Evolutionary conservation across 2,329 filamentous ascomycete species (phyloP).

Genomic region (Akanthomyces muscarius): DNA sequence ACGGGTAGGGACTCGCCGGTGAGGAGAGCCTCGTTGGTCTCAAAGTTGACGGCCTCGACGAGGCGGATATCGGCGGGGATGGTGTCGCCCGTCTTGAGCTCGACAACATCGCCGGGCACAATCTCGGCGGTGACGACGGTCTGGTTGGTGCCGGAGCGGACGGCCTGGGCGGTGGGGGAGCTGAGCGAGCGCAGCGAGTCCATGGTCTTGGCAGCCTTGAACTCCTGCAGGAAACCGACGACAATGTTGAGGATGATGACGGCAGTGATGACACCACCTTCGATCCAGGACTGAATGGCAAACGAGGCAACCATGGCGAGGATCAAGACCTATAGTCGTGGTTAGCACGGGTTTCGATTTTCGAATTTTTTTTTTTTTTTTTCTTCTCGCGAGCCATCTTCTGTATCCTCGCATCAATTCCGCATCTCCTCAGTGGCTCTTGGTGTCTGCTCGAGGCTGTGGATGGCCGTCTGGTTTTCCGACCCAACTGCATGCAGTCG

Average conservation of each 20-base stretch:
- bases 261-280: constrained; percentile 54
- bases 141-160: constrained; percentile 39
- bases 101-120: constrained; percentile 55
- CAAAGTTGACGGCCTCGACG: constrained; percentile 60
- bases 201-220: constrained; percentile 47
- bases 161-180: constrained; percentile 41
- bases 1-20: constrained; percentile 62
- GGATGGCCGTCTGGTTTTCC: background rate
- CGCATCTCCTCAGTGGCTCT: background rate
- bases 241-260: constrained; percentile 56
- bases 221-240: constrained; percentile 47
- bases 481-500: background rate
- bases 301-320: constrained; percentile 56
- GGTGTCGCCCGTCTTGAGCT: constrained; percentile 54
- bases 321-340: constrained; percentile 42
- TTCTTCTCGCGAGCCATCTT: background rate
- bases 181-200: constrained; percentile 42
- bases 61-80: constrained; percentile 57
- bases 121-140: constrained; percentile 40
- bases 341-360: constrained; percentile 2
- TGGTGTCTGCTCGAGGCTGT: background rate
- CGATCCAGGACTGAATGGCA: constrained; percentile 56
- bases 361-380: background rate
- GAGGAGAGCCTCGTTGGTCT: constrained; percentile 62
- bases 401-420: background rate